Conservation (phyloP, 148 eudicot species). For the Camellia lanceoleosa region DNA sequence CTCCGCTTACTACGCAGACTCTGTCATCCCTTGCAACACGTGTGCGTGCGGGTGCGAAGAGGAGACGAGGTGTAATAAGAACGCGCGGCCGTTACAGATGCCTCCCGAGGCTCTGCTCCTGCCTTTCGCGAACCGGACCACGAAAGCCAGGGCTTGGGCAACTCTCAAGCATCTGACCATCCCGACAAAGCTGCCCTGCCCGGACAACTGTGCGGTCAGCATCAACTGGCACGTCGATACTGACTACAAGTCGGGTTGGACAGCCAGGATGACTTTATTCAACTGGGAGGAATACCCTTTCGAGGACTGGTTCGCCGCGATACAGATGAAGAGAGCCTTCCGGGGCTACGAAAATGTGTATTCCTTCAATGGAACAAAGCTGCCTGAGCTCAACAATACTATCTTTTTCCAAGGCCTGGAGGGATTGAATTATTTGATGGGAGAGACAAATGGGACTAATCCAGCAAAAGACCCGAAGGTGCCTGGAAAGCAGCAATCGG, state of each 20-base stretch:
- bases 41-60: constrained; percentile 50
- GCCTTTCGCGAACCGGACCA: constrained; percentile 45
- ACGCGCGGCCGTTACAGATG: constrained; percentile 25
- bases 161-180: constrained; percentile 16
- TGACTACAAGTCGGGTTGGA: constrained; percentile 51
- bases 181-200: constrained; percentile 37
- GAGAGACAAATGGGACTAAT: constrained; percentile 34
- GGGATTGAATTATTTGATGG: constrained; percentile 44
- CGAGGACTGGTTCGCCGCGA: constrained; percentile 47
- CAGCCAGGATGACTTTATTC: constrained; percentile 44
- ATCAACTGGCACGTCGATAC: constrained; percentile 55
- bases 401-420: constrained; percentile 48
- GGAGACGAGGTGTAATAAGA: constrained; percentile 22
- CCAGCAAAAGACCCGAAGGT: constrained; percentile 40
- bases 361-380: constrained; percentile 49
- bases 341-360: constrained; percentile 48
- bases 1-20: constrained; percentile 56
- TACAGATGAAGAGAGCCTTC: constrained; percentile 33
- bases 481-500: constrained; percentile 68
- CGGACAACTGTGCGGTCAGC: constrained; percentile 56
- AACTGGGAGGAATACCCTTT: constrained; percentile 39
- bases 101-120: constrained; percentile 45
- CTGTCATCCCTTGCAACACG: constrained; percentile 41
- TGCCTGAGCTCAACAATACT: constrained; percentile 32
- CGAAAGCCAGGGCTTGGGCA: constrained; percentile 36